Conservation (phyloP, 805 yeast genomes). For the Clavispora fructus region DNA sequence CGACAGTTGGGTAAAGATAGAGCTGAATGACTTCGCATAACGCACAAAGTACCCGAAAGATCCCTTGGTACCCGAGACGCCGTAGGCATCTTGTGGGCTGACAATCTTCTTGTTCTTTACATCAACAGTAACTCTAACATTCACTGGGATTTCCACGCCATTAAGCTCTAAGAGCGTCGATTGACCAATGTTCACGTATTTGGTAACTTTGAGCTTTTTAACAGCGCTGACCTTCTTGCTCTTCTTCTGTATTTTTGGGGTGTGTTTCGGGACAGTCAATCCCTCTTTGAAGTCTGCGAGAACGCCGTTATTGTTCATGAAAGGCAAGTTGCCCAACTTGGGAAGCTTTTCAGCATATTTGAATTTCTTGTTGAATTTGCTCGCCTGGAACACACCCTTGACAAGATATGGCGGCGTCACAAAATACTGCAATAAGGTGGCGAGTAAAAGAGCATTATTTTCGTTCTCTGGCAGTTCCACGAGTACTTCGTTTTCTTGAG, state of each 20-base stretch:
- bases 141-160: constrained; percentile 57
- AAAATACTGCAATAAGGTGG: constrained; percentile 69
- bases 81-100: constrained; percentile 68
- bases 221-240: constrained; percentile 39
- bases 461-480: constrained; percentile 13
- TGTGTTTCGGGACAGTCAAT: constrained; percentile 41
- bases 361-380: constrained; percentile 41
- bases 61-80: constrained; percentile 51
- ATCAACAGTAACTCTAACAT: constrained; percentile 80
- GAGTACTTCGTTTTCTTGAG: constrained; percentile 9
- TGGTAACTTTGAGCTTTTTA: constrained; percentile 51
- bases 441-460: constrained; percentile 49
- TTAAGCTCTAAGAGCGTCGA: constrained; percentile 53
- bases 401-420: constrained; percentile 81
- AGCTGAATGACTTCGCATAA: constrained; percentile 52
- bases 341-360: constrained; percentile 67
- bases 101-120: constrained; percentile 56
- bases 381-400: constrained; percentile 52
- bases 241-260: constrained; percentile 32
- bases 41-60: constrained; percentile 75
- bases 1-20: constrained; percentile 66
- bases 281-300: constrained; percentile 56
- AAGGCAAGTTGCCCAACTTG: constrained; percentile 66
- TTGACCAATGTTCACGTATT: constrained; percentile 73
- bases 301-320: constrained; percentile 48